Evolutionary conservation across 2,329 filamentous ascomycete species (phyloP), one percentile per base, ranked within the genome.

Genomic region (Phialophora verrucosa): DNA sequence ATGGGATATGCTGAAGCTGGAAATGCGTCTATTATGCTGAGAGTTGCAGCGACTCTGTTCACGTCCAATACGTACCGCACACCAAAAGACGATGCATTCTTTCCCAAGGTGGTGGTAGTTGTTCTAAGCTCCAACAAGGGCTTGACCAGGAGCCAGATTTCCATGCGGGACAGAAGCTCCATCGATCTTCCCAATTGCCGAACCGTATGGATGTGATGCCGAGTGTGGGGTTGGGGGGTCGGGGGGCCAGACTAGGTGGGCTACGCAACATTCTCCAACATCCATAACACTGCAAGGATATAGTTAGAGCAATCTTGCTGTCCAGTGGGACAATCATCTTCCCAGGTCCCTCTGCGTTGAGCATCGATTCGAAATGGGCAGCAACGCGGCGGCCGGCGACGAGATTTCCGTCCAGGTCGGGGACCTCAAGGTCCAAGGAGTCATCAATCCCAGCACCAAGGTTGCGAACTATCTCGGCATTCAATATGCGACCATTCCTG

Each of bases 391-490:
- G 31, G 42, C 27, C 14, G 31, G 23, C 27, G 27, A 32, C 7
- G 49, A 53, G 10, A 49, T 53, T 2, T 59, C 62, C 31, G 32
- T 59, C 44, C 55, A 59, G 20, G 44, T 59, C 8, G 56, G 44
- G 12, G 53, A 59, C 23, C 38, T 64, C 20, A 44, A 64, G 27
- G 56, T 67, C 31, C 49, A 63, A 38, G 65, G 65, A 2, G 29
- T 67, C 42, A 49, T 67, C 32, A 63, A 67, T 38, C 47, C 57
- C 42, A 47, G 25, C 5, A 51, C 61, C 11, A 66, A 72, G 5
- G 74, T 76, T 11, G 71, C 69, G 4, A 75, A 78, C 57, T 80
- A 75, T 63, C 70, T 76, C 1, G 78, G 77, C 0, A 74, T 79
- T 49, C 75, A 78, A 72, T 79, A 79, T 69, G 78, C 78, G 14